Base-by-base conservation (phyloP, 192 early-diverging fungal genomes). In the Endogone sp. region DNA sequence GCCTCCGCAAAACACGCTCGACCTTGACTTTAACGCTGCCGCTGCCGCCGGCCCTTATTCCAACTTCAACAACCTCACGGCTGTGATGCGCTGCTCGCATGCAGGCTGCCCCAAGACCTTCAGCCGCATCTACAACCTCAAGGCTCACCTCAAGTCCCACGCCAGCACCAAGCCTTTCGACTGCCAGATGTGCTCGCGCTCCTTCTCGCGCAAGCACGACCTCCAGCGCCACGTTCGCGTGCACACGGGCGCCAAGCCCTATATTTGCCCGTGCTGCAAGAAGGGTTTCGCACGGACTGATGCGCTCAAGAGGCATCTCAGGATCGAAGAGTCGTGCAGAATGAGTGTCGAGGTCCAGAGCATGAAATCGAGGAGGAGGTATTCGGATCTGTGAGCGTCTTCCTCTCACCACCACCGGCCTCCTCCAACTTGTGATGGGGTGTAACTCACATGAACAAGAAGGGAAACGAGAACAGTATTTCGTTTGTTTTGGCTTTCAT, bases 141-240 rank as follows among this genome's bases (percentile, higher is more conserved):
- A 87, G 29, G 82, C 85, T 0, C 91, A 93, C 71, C 70, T 86
- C 64, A 60, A 60, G 59, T 60, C 59, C 2, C 59, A 60, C 59
- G 24, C 21, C 24, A 60, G 24, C 59, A 60, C 59, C 59, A 60
- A 60, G 59, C 88, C 92, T 3, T 89, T 86, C 73, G 70, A 70
- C 29, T 94, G 93, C 62, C 62, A 74, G 25, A 31, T 78, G 13
- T 95, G 93, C 71, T 56, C 81, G 2, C 60, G 84, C 22, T 85
- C 90, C 4, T 95, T 93, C 76, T 81, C 87, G 8, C 84, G 92
- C 10, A 91, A 91, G 67, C 92, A 94, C 70, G 92, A 94, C 82
- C 77, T 91, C 27, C 84, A 90, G 63, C 77, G 92, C 23, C 92
- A 93, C 61, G 82, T 81, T 29, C 78, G 87, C 31, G 82, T 87